Percentiles rank a stretch among this genome's conserved stretches.
These are phyloP conservation scores for Podaxis sp. DNA, from an alignment of 768 basidiomycete genomes.

Conservation along the genomic window DNA sequence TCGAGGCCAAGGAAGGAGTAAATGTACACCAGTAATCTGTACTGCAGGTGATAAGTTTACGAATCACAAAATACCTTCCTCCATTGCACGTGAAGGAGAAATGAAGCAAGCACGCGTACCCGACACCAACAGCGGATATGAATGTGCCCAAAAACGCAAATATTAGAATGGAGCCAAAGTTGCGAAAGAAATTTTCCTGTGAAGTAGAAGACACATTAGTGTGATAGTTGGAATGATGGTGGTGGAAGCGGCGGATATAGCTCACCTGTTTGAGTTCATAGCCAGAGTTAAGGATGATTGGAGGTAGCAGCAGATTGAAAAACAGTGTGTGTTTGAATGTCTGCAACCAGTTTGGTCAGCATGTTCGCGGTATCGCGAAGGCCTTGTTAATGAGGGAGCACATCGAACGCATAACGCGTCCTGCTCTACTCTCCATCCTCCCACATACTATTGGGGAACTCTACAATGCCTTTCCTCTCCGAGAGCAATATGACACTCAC, in stretches of 20 bases:
- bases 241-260: not conserved
- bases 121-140: conserved; percentile 93
- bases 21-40: conserved; percentile 88
- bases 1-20: conserved; percentile 93
- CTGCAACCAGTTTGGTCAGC: conserved; percentile 31
- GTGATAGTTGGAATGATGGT: not conserved
- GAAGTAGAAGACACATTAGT: conserved; percentile 7
- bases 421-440: not conserved
- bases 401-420: not conserved
- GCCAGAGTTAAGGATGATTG: conserved; percentile 96
- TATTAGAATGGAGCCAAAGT: conserved; percentile 92
- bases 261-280: conserved; percentile 94
- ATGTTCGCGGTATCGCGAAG: not conserved
- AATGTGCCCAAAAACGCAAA: conserved; percentile 96
- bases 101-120: conserved; percentile 55
- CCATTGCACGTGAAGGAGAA: not conserved
- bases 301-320: conserved; percentile 96
- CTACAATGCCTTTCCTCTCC: not conserved
- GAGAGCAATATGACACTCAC: conserved; percentile 43
- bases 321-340: conserved; percentile 96
- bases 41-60: conserved; percentile 42
- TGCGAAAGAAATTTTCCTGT: conserved; percentile 97
- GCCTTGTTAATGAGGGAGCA: not conserved
- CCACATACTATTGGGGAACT: not conserved
- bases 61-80: conserved; percentile 1